Conservation (phyloP, 2,329 filamentous ascomycete species). For the Colletotrichum magnum region DNA sequence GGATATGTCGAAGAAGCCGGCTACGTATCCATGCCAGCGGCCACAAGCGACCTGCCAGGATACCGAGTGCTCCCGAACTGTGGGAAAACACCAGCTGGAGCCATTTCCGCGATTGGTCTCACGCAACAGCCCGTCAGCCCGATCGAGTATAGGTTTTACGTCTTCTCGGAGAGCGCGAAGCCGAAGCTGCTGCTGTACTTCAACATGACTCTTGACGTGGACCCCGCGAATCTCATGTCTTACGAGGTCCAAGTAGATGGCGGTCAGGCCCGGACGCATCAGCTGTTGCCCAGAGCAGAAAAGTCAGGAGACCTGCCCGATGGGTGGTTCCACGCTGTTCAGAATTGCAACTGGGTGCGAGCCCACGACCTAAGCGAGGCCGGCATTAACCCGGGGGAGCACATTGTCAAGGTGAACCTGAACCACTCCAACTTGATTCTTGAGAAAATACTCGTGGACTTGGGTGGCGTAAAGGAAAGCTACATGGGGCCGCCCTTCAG, state of each 20-base stretch:
- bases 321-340: slow-evolving; percentile 64
- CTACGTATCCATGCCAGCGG: slow-evolving; percentile 52
- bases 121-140: slow-evolving; percentile 41
- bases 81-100: slow-evolving; percentile 45
- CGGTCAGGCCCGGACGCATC: slow-evolving; percentile 48
- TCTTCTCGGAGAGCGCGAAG: slow-evolving; percentile 45
- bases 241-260: slow-evolving; percentile 65
- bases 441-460: slow-evolving; percentile 54
- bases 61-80: slow-evolving; percentile 50
- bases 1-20: slow-evolving; percentile 53
- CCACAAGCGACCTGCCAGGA: slow-evolving; percentile 26
- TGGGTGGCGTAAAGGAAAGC: slow-evolving; percentile 49
- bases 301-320: slow-evolving; percentile 57
- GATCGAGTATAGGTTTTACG: slow-evolving; percentile 50
- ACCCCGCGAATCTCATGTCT: slow-evolving; percentile 62
- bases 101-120: slow-evolving; percentile 41
- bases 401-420: slow-evolving; percentile 49
- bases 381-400: slow-evolving; percentile 44
- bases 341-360: slow-evolving; percentile 64
- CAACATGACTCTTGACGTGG: slow-evolving; percentile 62
- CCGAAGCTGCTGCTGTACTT: slow-evolving; percentile 52
- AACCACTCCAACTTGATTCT: slow-evolving; percentile 52
- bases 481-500: slow-evolving; percentile 54
- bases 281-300: slow-evolving; percentile 47
- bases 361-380: slow-evolving; percentile 48